Conservation (phyloP, 2,329 filamentous ascomycete genomes). For the Diaporthe australafricana region DNA sequence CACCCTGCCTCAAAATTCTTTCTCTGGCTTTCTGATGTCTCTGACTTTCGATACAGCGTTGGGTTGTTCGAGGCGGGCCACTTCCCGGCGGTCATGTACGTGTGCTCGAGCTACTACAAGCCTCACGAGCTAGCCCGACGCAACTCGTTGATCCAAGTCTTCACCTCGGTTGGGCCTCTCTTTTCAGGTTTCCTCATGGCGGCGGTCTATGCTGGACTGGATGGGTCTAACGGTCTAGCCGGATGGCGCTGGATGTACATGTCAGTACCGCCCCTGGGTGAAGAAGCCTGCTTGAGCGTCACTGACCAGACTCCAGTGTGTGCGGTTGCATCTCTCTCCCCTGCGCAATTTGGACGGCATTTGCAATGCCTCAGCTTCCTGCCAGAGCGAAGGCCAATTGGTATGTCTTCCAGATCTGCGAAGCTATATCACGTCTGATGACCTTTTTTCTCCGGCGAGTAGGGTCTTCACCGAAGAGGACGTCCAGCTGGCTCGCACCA, state of each 20-base stretch:
- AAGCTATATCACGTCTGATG: background rate
- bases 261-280: background rate
- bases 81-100: constrained; percentile 46
- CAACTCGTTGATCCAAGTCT: constrained; percentile 45
- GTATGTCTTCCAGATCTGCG: background rate
- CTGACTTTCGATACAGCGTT: constrained; percentile 36
- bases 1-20: no score
- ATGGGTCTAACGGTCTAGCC: background rate
- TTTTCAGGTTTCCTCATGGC: constrained; percentile 40
- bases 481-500: background rate
- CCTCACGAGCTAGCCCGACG: constrained; percentile 46
- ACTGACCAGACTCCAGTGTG: background rate
- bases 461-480: constrained; percentile 16
- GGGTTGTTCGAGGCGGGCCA: constrained; percentile 46
- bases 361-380: constrained; percentile 3
- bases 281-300: accelerated
- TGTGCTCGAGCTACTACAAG: constrained; percentile 47
- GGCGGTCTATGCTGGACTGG: background rate
- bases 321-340: background rate
- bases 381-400: constrained; percentile 6
- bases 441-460: accelerated
- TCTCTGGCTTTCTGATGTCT: background rate
- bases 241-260: constrained; percentile 23
- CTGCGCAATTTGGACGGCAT: constrained; percentile 1
- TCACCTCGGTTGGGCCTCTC: constrained; percentile 42